Base-by-base conservation (phyloP, 169 alveolate species). In the Fabrea salina region DNA sequence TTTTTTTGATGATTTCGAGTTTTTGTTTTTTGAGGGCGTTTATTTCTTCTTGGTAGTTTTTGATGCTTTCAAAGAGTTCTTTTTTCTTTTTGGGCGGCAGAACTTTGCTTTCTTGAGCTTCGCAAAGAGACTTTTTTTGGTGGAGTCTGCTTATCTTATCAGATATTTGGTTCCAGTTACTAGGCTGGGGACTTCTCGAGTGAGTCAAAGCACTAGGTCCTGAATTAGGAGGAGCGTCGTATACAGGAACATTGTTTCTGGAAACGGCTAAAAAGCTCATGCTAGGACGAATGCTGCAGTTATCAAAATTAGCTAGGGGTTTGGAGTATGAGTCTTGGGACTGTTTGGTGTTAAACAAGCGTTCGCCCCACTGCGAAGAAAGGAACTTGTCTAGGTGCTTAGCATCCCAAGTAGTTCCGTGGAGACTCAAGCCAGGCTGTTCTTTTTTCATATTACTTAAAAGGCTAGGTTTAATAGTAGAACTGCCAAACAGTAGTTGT, bases 371-470 rank as follows among this genome's bases (percentile, higher is more conserved):
- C 25, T 37, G 41, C 0, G 78, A 68, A 11, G 66, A 8, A 2
- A 68, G 39, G 41, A 68, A 68, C 11, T 19, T 47, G 39, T 68
- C 78, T 1, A 68, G 78, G 66, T 68, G 78, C 35, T 68, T 43
- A 30, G 41, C 78, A 30, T 68, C 78, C 78, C 78, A 68, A 64
- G 78, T 61, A 0, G 44, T 16, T 13, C 74, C 74, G 11, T 30
- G 43, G 16, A 61, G 74, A 13, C 19, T 35, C 19, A 61, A 47
- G 1, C 74, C 25, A 16, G 74, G 74, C 32, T 61, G n/a, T n/a
- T n/a, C n/a, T n/a, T n/a, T n/a, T n/a, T n/a, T n/a, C n/a, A n/a
- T n/a, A n/a, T n/a, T n/a, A n/a, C n/a, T n/a, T n/a, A n/a, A n/a
- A n/a, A n/a, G n/a, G n/a, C n/a, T n/a, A n/a, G n/a, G n/a, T n/a